Evolutionary conservation across 2,329 filamentous ascomycete species (phyloP).

Genomic region (Microdochium bolleyi): DNA sequence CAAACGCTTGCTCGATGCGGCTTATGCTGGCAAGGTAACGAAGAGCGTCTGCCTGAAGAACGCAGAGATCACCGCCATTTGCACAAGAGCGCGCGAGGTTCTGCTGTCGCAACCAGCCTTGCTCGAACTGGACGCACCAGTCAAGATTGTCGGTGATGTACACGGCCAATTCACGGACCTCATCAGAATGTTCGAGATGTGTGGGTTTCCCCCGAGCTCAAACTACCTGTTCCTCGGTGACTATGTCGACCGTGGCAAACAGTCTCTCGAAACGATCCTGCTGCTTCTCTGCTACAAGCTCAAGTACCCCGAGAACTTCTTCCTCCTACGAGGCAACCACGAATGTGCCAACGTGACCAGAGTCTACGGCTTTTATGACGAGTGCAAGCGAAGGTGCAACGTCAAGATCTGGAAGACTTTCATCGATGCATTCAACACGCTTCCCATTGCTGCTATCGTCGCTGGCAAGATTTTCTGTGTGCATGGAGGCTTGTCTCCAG

Average conservation of each 20-base stretch:
- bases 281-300: conserved; percentile 93
- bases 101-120: conserved; percentile 88
- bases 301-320: conserved; percentile 96
- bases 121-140: conserved; percentile 84
- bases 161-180: conserved; percentile 95
- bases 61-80: conserved; percentile 92
- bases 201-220: conserved; percentile 82
- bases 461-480: conserved; percentile 97
- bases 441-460: conserved; percentile 94
- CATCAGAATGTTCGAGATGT: conserved; percentile 98
- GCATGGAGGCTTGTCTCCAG: conserved; percentile 88
- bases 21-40: conserved; percentile 92
- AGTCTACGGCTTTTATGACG: conserved; percentile 96
- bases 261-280: conserved; percentile 89
- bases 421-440: conserved; percentile 90
- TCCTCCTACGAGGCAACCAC: conserved; percentile 88
- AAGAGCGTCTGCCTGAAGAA: conserved; percentile 98
- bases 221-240: conserved; percentile 95
- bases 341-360: conserved; percentile 95
- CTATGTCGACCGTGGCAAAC: conserved; percentile 94
- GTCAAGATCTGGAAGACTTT: conserved; percentile 99
- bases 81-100: conserved; percentile 78
- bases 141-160: conserved; percentile 96
- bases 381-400: conserved; percentile 93
- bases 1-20: conserved; percentile 84